Evolutionary conservation across 345 rosid genomes (phyloP), one percentile per base, ranked within the genome.

Genomic region (Abelmoschus esculentus): DNA sequence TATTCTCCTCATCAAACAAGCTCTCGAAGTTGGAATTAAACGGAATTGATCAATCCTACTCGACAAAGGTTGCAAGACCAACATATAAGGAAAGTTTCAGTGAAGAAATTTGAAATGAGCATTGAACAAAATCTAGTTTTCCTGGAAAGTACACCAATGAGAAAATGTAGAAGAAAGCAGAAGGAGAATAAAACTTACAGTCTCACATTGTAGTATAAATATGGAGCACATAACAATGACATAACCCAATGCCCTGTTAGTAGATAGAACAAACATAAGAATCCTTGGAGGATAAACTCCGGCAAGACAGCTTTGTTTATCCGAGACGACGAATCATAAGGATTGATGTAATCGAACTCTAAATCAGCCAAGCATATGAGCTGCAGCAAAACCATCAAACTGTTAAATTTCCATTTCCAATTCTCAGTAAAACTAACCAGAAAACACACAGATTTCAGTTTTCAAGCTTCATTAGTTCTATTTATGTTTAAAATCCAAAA

Each of bases 341-440:
- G 95, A 61, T 89, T 89, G 79, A 86, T 82, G 79, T 86, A 89
- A 78, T 86, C 95, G 52, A 85, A 86, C 80, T 89, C 91, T 9
- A 89, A 81, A 84, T 89, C 95, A 0, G 88, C 91, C 81, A 89
- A 81, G 78, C 90, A 82, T 75, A 84, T 84, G 47, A 89, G 91
- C 95, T 89, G 91, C 85, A 80, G 69, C 42, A 76, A 73, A 61
- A 69, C 4, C 32, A 74, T 57, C 28, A 34, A 78, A 53, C n/a
- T 6, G 57, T 71, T 44, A 61, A 71, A 57, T 28, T 11, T 13
- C 34, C 31, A 38, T 28, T 57, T 26, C 22, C 61, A 49, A 6
- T 22, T 66, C 50, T 69, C 13, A 56, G 19, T 36, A 40, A 8
- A 32, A 59, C 54, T 22, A 32, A 59, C 54, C 42, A 42, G 8